These are phyloP conservation scores for Zygosaccharomyces sapae DNA, from an alignment of 1,139 yeast species.

Conservation along the genomic window DNA sequence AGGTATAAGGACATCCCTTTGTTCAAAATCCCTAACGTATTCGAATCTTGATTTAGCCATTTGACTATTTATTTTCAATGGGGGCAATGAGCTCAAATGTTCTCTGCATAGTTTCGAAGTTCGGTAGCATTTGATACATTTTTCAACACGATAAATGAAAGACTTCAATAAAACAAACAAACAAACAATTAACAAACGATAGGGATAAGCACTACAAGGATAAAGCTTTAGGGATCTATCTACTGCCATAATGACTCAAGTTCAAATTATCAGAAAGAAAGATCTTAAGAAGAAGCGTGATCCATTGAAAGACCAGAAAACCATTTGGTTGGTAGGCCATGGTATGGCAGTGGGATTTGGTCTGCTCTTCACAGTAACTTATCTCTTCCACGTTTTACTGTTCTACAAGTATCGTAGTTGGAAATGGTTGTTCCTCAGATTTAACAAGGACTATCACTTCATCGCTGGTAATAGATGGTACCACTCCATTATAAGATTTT, in stretches of 20 bases:
- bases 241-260: conserved; percentile 19
- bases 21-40: conserved; percentile 79
- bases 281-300: conserved; percentile 19
- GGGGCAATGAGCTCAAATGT: background rate
- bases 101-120: conserved; percentile 1
- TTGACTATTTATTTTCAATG: background rate
- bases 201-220: background rate
- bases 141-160: background rate
- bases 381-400: conserved; percentile 33
- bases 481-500: conserved; percentile 43
- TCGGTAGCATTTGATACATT: background rate
- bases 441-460: conserved; percentile 21
- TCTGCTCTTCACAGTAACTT: conserved; percentile 45
- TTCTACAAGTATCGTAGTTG: conserved; percentile 35
- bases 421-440: conserved; percentile 32
- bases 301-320: conserved; percentile 37
- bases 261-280: conserved; percentile 30
- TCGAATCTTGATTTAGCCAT: conserved; percentile 83
- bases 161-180: background rate
- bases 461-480: conserved; percentile 32
- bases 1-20: conserved; percentile 67
- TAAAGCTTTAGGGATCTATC: background rate
- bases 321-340: conserved; percentile 65
- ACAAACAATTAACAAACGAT: background rate
- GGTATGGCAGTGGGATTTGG: conserved; percentile 48